Evolutionary conservation across 1,284 basidiomycete species (phyloP), one percentile per base, ranked within the genome.

Genomic region (Mycena citricolor): DNA sequence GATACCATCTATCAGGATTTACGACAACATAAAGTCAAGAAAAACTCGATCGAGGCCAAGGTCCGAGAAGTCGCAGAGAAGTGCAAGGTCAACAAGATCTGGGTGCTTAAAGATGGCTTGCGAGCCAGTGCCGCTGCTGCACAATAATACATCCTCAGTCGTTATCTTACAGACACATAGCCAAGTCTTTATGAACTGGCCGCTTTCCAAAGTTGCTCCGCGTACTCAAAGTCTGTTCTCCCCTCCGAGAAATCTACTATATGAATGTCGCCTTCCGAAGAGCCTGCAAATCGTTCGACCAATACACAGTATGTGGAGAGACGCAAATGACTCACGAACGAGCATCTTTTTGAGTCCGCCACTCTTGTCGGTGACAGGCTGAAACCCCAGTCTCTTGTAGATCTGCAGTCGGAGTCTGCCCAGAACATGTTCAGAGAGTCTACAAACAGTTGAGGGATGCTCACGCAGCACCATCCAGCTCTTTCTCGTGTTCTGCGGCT

Each of bases 1-100:
- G 87, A 90, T 53, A 74, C 77, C 10, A 73, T 90, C 49, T 79
- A 83, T 55, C 77, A 82, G 50, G 83, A 84, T 25, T 66, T 90
- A 33, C 76, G 76, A 33, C 63, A 60, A 8, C 67, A 83, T 51
- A 82, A 81, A 44, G 76, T 90, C 45, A 89, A 83, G 70, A 91
- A 90, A 70, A 85, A 83, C 36, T 80, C 85, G 5, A 82, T 91
- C 37, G 86, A 89, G 63, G 80, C 79, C 6, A 90, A 90, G 61
- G 69, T 91, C 24, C 72, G 76, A 39, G 86, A 90, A 60, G 73
- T 90, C 11, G 73, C 76, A 13, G 83, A 83, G 64, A 87, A 86
- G 59, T 78, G 77, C 54, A 83, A 77, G 57, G 73, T 79, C 42
- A 76, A 71, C 65, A 87, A 77, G 61, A 65, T 80, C 48, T 90